These are phyloP conservation scores for Solanum clarkiae DNA, from an alignment of 257 asterid species.

Conservation along the genomic window DNA sequence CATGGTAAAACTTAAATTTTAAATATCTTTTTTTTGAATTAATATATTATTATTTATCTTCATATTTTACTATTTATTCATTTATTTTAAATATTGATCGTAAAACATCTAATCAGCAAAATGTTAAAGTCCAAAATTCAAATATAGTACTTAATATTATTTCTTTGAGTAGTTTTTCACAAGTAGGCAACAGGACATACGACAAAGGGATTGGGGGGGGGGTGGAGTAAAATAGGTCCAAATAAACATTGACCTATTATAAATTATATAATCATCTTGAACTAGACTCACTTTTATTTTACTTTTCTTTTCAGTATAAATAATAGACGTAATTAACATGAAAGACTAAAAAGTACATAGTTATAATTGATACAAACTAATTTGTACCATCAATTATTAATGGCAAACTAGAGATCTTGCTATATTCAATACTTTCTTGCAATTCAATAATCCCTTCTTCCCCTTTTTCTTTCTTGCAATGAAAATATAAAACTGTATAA, in stretches of 20 bases:
- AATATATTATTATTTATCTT: too few relatives aligned
- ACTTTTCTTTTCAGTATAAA: not conserved
- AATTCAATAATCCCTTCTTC: conserved; percentile 28
- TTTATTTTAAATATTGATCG: too few relatives aligned
- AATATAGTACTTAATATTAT: not conserved
- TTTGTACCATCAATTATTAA: not conserved
- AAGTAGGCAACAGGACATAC: not conserved
- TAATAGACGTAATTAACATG: not conserved
- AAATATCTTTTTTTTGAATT: too few relatives aligned
- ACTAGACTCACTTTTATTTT: not conserved
- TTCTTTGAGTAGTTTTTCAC: not conserved
- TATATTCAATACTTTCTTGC: conserved; percentile 6
- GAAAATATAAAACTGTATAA: conserved; percentile 29
- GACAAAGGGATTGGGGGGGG: not conserved
- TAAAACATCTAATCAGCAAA: not conserved
- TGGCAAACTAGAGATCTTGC: not conserved
- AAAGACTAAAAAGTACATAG: not conserved
- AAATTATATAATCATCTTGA: not conserved
- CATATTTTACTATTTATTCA: too few relatives aligned
- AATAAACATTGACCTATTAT: not conserved
- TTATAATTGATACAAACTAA: not conserved
- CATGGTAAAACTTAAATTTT: too few relatives aligned
- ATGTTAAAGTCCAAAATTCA: not conserved
- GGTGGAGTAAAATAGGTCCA: not conserved
- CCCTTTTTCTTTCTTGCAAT: conserved; percentile 35